These are phyloP conservation scores for Fusarium sp. DNA, from an alignment of 2,329 filamentous ascomycete species.

Conservation along the genomic window DNA sequence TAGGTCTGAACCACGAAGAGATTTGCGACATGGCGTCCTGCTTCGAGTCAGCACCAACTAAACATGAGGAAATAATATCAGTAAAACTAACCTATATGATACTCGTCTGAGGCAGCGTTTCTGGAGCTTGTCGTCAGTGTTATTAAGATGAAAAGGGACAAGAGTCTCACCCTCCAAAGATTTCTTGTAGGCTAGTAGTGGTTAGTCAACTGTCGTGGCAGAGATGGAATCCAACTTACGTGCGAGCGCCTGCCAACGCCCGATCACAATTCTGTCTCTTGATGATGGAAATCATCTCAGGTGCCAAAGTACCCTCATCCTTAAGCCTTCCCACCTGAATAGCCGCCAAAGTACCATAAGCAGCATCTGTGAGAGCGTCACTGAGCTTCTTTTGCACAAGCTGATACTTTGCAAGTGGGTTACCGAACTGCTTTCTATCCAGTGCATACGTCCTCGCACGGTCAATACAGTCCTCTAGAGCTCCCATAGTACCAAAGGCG, in stretches of 20 bases:
- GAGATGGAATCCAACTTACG: conserved; percentile 43
- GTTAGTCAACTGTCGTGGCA: background rate
- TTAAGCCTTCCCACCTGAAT: conserved; percentile 92
- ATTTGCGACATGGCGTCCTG: conserved; percentile 84
- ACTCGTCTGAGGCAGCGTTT: conserved; percentile 96
- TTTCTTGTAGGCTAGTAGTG: conserved; percentile 75
- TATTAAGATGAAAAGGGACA: background rate
- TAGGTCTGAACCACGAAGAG: conserved; percentile 98
- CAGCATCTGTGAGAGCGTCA: conserved; percentile 88
- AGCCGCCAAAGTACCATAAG: conserved; percentile 87
- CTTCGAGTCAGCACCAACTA: background rate
- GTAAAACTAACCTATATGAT: conserved; percentile 76
- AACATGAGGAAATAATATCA: background rate
- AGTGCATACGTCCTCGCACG: conserved; percentile 86
- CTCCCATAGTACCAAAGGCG: conserved; percentile 91
- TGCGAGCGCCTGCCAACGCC: conserved; percentile 82
- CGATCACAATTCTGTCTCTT: conserved; percentile 98
- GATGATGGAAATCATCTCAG: conserved; percentile 96
- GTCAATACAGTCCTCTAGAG: conserved; percentile 90
- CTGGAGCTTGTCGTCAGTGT: background rate
- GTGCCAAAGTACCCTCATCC: conserved; percentile 84
- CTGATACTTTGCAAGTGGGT: conserved; percentile 95
- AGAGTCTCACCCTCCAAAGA: conserved; percentile 79
- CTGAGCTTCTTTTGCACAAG: conserved; percentile 97
- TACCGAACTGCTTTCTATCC: conserved; percentile 92